Evolutionary conservation across 345 rosid species (phyloP).

Genomic region (Euphorbia tirucalli): DNA sequence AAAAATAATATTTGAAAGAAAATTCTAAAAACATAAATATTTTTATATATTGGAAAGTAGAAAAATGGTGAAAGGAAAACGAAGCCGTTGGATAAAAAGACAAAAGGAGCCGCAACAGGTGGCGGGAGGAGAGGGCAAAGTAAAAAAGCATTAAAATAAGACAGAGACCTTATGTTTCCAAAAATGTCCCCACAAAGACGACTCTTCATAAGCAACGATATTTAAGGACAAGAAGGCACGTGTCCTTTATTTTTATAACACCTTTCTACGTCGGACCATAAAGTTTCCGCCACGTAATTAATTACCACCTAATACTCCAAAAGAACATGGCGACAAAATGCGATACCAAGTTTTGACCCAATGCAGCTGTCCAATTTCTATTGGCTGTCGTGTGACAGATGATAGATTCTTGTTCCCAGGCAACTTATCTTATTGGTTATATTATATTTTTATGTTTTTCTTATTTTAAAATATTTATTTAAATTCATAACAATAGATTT

Average conservation of each 20-base stretch:
- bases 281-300: conserved; percentile 22
- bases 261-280: conserved; percentile 25
- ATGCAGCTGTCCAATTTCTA: conserved; percentile 15
- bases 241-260: not conserved
- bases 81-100: not conserved
- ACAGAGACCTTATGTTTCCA: conserved; percentile 13
- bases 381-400: conserved; percentile 29
- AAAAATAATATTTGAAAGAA: no score
- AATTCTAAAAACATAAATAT: no score
- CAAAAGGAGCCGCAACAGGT: conserved; percentile 23
- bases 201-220: conserved; percentile 25
- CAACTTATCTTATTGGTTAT: conserved; percentile 25
- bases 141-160: conserved; percentile 20
- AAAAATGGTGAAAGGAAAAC: no score
- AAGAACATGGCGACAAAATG: conserved; percentile 13
- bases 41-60: no score
- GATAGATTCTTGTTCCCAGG: conserved; percentile 27
- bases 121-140: conserved; percentile 14
- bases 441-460: not conserved
- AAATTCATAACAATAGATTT: not conserved
- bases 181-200: conserved; percentile 29
- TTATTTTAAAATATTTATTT: not conserved
- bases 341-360: conserved; percentile 10
- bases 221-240: conserved; percentile 18
- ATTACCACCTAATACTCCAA: not conserved